phyloP scores from a whole-genome alignment of 177 flowering plant genomes.

The Telopea speciosissima region DNA sequence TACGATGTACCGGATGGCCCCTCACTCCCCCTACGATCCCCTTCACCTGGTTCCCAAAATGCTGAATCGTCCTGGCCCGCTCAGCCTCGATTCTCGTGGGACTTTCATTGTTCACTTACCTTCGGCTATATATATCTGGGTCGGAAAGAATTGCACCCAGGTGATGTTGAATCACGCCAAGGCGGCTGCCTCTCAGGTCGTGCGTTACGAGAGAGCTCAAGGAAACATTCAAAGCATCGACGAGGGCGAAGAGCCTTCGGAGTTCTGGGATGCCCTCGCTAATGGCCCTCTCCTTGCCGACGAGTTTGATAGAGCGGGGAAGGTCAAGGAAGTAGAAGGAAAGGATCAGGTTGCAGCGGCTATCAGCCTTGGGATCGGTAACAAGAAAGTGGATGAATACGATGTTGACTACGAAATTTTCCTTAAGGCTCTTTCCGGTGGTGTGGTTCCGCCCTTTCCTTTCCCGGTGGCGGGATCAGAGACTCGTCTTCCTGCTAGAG shows the following conservation, averaged over 20 bases:
- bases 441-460: conserved; percentile 55
- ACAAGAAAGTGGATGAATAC: conserved; percentile 40
- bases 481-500: conserved; percentile 52
- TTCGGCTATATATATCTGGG: conserved; percentile 55
- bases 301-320: conserved; percentile 12
- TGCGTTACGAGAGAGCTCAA: conserved; percentile 52
- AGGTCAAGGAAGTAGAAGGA: conserved; percentile 4
- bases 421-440: conserved; percentile 51
- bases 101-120: conserved; percentile 63
- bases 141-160: conserved; percentile 39
- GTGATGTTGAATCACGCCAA: conserved; percentile 44
- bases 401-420: conserved; percentile 58
- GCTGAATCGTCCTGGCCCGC: conserved; percentile 29
- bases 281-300: conserved; percentile 18
- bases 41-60: conserved; percentile 68
- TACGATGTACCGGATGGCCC: conserved; percentile 66
- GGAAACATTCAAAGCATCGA: conserved; percentile 34
- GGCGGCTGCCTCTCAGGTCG: conserved; percentile 51
- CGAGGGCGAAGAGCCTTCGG: conserved; percentile 55
- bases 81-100: conserved; percentile 66
- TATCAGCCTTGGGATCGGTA: conserved; percentile 17
- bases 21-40: conserved; percentile 70
- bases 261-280: conserved; percentile 56
- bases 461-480: conserved; percentile 36
- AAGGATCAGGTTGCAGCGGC: conserved; percentile 8